These are phyloP conservation scores for Pythium biforme DNA, from an alignment of 352 stramenopile species.

Conservation along the genomic window DNA sequence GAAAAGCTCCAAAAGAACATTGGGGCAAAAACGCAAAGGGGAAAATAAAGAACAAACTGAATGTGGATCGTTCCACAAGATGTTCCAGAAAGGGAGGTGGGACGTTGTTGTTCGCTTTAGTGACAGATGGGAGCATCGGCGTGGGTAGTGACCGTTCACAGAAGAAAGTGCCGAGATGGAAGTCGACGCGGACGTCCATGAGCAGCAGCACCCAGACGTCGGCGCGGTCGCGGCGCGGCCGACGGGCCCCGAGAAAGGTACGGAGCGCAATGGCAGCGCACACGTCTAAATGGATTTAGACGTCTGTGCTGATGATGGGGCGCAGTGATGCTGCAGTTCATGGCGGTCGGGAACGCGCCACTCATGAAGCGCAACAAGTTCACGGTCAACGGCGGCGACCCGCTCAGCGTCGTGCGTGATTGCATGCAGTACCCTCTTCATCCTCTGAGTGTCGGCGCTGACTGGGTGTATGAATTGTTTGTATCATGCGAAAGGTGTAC, in stretches of 20 bases:
- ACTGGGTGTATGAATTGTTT: not conserved
- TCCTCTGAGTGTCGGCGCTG: too few species aligned
- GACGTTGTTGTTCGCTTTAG: not conserved
- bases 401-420: constrained; percentile 68
- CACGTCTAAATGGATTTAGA: too few species aligned
- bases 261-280: not conserved
- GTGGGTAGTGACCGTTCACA: not conserved
- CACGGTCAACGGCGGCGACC: constrained; percentile 70
- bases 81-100: constrained; percentile 5
- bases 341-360: constrained; percentile 72
- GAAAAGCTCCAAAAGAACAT: not conserved
- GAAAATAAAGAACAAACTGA: constrained; percentile 24
- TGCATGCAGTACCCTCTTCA: not conserved
- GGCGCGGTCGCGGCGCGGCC: constrained; percentile 19
- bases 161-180: constrained; percentile 6
- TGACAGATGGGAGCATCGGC: not conserved
- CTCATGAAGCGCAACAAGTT: constrained; percentile 90
- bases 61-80: constrained; percentile 10
- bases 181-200: not conserved
- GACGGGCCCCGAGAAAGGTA: constrained; percentile 39
- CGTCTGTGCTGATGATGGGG: constrained; percentile 1
- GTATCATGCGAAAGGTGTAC: constrained; percentile 55
- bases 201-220: constrained; percentile 8
- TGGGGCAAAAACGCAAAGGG: not conserved
- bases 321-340: constrained; percentile 84